Percentiles rank a stretch among this genome's conserved stretches.
phyloP scores from a whole-genome alignment of 2,329 filamentous ascomycete genomes.

The Polychaeton citri region DNA sequence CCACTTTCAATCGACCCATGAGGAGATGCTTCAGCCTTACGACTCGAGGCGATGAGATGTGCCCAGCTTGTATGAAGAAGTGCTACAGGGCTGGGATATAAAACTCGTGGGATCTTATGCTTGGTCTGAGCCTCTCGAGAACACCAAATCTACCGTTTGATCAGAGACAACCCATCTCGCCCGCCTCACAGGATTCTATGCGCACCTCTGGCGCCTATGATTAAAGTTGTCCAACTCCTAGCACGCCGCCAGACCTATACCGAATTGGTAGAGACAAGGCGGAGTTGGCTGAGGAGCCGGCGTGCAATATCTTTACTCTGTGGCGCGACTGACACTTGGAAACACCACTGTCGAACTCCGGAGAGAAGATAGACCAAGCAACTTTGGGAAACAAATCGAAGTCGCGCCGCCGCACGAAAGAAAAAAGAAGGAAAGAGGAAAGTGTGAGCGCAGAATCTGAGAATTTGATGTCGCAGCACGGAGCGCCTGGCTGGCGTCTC shows the following conservation, averaged over 20 bases:
- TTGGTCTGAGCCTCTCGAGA: too few relatives aligned
- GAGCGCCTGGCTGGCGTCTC: slow-evolving; percentile 24
- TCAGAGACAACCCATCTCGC: background rate
- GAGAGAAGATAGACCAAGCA: slow-evolving; percentile 17
- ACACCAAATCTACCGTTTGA: background rate
- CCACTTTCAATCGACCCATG: slow-evolving; percentile 48
- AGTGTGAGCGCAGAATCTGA: background rate
- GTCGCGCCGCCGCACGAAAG: slow-evolving; percentile 22
- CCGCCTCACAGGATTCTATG: background rate
- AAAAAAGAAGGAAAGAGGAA: slow-evolving; percentile 8
- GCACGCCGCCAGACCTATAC: slow-evolving; percentile 12
- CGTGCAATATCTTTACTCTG: slow-evolving; percentile 16
- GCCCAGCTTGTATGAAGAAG: too few relatives aligned
- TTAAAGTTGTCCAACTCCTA: slow-evolving; percentile 9
- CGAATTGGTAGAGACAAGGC: slow-evolving; percentile 5
- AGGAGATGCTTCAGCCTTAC: too few relatives aligned
- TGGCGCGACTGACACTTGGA: slow-evolving; percentile 20
- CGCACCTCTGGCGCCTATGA: background rate
- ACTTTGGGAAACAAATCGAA: slow-evolving; percentile 20
- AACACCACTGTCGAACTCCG: slow-evolving; percentile 8
- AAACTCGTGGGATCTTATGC: too few relatives aligned
- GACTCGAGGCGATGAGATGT: too few relatives aligned
- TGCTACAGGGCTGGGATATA: too few relatives aligned
- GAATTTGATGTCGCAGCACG: background rate
- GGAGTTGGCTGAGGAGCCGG: slow-evolving; percentile 10